Base-by-base conservation (phyloP, 1,284 basidiomycete genomes). In the Puccinia triticina region DNA sequence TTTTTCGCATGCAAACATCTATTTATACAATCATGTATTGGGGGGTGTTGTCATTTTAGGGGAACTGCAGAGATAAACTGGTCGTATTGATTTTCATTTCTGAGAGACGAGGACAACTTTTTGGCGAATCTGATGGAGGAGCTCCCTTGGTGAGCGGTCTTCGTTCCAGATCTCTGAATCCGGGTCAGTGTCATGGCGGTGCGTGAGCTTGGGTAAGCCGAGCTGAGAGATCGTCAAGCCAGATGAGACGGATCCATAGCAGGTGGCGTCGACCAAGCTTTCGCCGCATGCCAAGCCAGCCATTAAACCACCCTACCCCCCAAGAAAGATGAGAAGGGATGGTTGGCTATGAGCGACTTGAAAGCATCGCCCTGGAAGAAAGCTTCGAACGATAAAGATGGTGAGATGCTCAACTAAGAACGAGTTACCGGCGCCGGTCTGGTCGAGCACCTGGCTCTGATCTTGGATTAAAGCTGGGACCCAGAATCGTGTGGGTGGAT, bases 121-220 rank as follows among this genome's bases (percentile, higher is more conserved):
- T 77, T 3, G 83, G 84, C 77, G 76, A 83, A 79, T 50, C 82
- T 82, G 57, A 85, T 59, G 5, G 79, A 83, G 32, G 85, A 82
- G 32, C 82, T 84, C 4, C 74, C 26, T 11, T 80, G 83, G 34
- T 83, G 83, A 57, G 0, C 32, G 55, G 23, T 40, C 55, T 23
- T 18, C 55, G 55, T 75, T 75, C 73, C 53, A 75, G 32, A 57
- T 18, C 26, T 75, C 73, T 26, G 32, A 61, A 8, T 32, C 26
- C 34, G 57, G 37, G 18, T 18, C 34, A 59, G 16, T 8, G 14
- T 75, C 71, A 21, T 34, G 32, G 18, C 8, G 34, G 11, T 23
- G 32, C 18, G 72, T 34, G 37, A 74, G 4, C 21, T n/a, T 61
- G 32, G 78, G 78, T 34, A 81, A 73, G 46, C 78, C 78, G 18